Percentiles rank a stretch among this genome's conserved stretches.
phyloP scores from a whole-genome alignment of 805 yeast genomes.

The Wickerhamomyces chaumierensis region DNA sequence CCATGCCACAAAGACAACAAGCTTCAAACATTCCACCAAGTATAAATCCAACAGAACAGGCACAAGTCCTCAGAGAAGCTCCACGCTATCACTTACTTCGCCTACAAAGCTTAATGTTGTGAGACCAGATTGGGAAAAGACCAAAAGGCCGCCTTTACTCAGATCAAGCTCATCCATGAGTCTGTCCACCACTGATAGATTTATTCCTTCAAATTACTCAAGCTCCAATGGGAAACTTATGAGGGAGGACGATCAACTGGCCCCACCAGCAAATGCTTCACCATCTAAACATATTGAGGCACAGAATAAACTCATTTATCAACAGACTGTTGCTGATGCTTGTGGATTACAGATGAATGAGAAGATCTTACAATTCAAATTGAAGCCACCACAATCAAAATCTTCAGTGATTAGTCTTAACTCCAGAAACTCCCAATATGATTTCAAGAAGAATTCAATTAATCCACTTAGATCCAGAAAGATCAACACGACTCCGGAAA shows the following conservation, averaged over 20 bases:
- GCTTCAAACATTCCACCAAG: constrained; percentile 2
- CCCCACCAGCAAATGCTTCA: constrained; percentile 36
- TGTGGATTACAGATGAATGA: constrained; percentile 82
- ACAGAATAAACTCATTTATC: constrained; percentile 38
- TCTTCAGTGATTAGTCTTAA: constrained; percentile 13
- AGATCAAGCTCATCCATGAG: constrained; percentile 14
- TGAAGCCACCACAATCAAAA: constrained; percentile 57
- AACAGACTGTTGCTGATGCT: constrained; percentile 83
- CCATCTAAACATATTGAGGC: constrained; percentile 32
- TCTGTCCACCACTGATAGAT: constrained; percentile 37
- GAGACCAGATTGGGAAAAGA: constrained; percentile 25
- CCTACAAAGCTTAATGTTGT: constrained; percentile 37
- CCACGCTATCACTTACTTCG: constrained; percentile 30
- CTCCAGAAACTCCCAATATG: constrained; percentile 9
- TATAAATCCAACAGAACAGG: constrained; percentile 6
- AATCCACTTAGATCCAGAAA: constrained; percentile 64
- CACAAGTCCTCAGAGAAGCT: constrained; percentile 14
- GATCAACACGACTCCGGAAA: constrained; percentile 79
- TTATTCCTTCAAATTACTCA: constrained; percentile 46
- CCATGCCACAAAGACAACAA: neutral
- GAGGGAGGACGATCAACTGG: constrained; percentile 19
- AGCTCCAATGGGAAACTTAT: constrained; percentile 35
- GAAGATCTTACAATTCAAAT: constrained; percentile 76
- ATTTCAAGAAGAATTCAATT: constrained; percentile 26
- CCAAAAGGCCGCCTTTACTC: constrained; percentile 11